Percentiles rank a stretch among this genome's conserved stretches.
phyloP scores from a whole-genome alignment of 129 eudicot species.

The Flaveria trinervia region DNA sequence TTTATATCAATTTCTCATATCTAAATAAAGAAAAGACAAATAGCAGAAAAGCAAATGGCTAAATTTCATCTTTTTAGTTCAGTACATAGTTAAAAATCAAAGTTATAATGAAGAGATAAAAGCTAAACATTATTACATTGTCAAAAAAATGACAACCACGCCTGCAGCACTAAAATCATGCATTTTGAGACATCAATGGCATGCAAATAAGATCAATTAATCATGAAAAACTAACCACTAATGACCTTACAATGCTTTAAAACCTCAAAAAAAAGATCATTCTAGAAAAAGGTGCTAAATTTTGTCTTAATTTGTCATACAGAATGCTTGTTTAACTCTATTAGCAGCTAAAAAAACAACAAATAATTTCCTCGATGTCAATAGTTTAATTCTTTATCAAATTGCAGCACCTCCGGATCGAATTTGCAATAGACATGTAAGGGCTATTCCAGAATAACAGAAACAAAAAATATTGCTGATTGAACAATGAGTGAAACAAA shows the following conservation, averaged over 20 bases:
- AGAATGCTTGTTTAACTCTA: background rate
- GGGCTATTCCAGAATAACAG: background rate
- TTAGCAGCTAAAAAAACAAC: too few species aligned
- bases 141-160: background rate
- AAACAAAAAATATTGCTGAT: background rate
- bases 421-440: constrained; percentile 11
- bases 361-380: background rate
- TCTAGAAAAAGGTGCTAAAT: background rate
- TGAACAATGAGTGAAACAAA: background rate
- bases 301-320: constrained; percentile 1
- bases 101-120: background rate
- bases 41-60: background rate
- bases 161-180: background rate
- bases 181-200: background rate
- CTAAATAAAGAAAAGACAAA: background rate
- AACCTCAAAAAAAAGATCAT: background rate
- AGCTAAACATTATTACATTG: constrained; percentile 25
- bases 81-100: constrained; percentile 3
- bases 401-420: constrained; percentile 6
- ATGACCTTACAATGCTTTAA: background rate
- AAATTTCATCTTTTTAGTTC: constrained; percentile 2
- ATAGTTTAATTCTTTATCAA: background rate
- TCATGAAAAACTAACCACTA: constrained; percentile 12
- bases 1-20: background rate
- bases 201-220: constrained; percentile 14